Evolutionary conservation across 768 basidiomycete genomes (phyloP).

Genomic region (Hypholoma sublateritium): DNA sequence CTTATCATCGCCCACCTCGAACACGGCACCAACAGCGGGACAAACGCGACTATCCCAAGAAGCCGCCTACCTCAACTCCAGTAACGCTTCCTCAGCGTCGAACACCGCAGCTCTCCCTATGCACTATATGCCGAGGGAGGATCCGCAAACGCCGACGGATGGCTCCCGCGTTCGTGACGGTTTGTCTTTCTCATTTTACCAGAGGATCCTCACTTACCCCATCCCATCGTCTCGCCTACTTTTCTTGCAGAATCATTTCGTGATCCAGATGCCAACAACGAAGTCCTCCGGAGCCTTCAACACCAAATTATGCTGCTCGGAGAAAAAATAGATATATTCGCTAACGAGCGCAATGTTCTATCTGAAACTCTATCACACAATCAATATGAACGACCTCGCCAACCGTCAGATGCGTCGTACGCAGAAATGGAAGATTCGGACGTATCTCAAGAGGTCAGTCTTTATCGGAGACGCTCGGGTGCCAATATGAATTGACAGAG

Average conservation of each 20-base stretch:
- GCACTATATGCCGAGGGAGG: too few relatives aligned
- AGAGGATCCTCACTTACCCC: too few relatives aligned
- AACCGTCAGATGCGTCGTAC: not conserved
- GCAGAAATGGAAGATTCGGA: not conserved
- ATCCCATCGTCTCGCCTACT: not conserved
- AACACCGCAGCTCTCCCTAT: too few relatives aligned
- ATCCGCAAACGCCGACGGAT: too few relatives aligned
- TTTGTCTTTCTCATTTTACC: too few relatives aligned
- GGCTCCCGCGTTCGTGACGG: too few relatives aligned
- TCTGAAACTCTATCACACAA: constrained; percentile 5
- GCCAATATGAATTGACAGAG: too few relatives aligned
- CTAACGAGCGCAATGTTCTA: constrained; percentile 33
- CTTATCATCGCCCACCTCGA: not conserved
- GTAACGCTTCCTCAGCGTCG: too few relatives aligned
- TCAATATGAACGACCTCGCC: not conserved
- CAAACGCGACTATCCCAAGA: not conserved
- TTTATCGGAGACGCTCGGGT: too few relatives aligned
- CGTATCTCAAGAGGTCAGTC: too few relatives aligned
- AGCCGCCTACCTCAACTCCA: not conserved
- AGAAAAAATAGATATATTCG: constrained; percentile 34
- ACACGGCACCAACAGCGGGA: too few relatives aligned
- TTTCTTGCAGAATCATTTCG: not conserved
- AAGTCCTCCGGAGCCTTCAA: constrained; percentile 23
- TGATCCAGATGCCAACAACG: not conserved
- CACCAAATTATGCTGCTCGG: constrained; percentile 35